Evolutionary conservation across 2,329 filamentous ascomycete genomes (phyloP).

Genomic region (Pyrenophora tritici-repentis): DNA sequence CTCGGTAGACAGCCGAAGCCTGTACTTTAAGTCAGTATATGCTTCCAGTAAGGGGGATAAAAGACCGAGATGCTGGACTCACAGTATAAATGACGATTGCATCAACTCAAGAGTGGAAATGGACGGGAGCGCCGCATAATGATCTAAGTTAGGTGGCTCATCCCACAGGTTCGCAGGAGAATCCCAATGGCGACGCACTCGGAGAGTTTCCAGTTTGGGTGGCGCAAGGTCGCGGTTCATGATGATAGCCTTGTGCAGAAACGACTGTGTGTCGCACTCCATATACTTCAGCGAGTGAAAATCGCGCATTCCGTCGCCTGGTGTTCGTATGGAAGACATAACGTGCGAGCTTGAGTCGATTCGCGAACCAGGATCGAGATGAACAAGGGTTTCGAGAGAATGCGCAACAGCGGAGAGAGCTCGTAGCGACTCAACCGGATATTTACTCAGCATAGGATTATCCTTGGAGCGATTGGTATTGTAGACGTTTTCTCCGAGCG

Average conservation of each 20-base stretch:
- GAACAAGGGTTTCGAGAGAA: slow-evolving; percentile 37
- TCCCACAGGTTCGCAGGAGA: slow-evolving; percentile 35
- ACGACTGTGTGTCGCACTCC: slow-evolving; percentile 39
- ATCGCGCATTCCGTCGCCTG: slow-evolving; percentile 38
- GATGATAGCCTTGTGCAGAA: slow-evolving; percentile 35
- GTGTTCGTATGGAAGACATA: slow-evolving; percentile 18
- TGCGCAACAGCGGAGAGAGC: slow-evolving; percentile 38
- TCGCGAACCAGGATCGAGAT: slow-evolving; percentile 34
- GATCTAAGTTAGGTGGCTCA: slow-evolving; percentile 28
- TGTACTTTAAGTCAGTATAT: slow-evolving; percentile 1
- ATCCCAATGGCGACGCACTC: slow-evolving; percentile 30
- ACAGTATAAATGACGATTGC: slow-evolving; percentile 25
- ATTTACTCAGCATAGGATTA: slow-evolving; percentile 22
- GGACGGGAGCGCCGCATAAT: slow-evolving; percentile 33
- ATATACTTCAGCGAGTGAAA: slow-evolving; percentile 37
- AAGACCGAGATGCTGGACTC: background rate
- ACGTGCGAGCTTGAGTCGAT: slow-evolving; percentile 16
- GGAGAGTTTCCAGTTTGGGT: slow-evolving; percentile 35
- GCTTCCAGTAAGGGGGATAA: too few relatives aligned
- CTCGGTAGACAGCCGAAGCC: slow-evolving; percentile 10
- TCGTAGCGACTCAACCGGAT: slow-evolving; percentile 23
- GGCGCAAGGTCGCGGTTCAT: slow-evolving; percentile 35
- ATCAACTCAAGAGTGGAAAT: slow-evolving; percentile 36
- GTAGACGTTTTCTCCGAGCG: slow-evolving; percentile 43
- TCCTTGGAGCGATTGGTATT: slow-evolving; percentile 24